phyloP scores from a whole-genome alignment of 345 rosid genomes.

The Geranium brycei region DNA sequence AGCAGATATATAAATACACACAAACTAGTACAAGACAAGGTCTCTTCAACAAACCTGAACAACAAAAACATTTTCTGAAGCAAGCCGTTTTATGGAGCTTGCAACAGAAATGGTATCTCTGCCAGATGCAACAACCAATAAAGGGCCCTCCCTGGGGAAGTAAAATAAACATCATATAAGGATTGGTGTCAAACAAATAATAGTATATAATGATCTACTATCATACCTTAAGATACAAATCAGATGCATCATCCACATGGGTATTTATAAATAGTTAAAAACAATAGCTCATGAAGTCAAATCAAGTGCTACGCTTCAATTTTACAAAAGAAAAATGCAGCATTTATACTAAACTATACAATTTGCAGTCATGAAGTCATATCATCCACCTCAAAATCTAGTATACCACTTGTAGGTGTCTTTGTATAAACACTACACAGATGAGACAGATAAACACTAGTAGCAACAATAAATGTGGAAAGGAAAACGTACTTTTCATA shows the following conservation, averaged over 20 bases:
- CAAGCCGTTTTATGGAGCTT: conserved; percentile 77
- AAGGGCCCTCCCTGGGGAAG: conserved; percentile 73
- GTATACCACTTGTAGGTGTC: too few relatives aligned
- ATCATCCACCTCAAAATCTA: too few relatives aligned
- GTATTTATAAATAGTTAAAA: too few relatives aligned
- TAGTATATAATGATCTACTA: neutral
- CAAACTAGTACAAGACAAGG: conserved; percentile 5
- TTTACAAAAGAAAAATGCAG: too few relatives aligned
- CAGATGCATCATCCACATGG: too few relatives aligned
- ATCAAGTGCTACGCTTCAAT: too few relatives aligned
- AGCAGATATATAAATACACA: neutral
- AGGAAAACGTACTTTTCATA: conserved; percentile 51
- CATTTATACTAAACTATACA: too few relatives aligned
- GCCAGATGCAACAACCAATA: conserved; percentile 85
- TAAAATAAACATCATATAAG: neutral
- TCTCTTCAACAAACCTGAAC: conserved; percentile 49
- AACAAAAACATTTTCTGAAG: conserved; percentile 76
- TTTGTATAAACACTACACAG: too few relatives aligned
- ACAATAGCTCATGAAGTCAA: too few relatives aligned
- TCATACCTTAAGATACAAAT: neutral
- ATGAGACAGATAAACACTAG: neutral
- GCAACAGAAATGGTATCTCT: conserved; percentile 83
- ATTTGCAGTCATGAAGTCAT: too few relatives aligned
- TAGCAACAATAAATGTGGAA: conserved; percentile 1
- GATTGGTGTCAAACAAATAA: neutral